A percentile compares a stretch with the other conserved stretches of the same genome.
Conservation (phyloP, 129 eudicot species). For the Helianthus annuus region HanXRQr2.0-SUNRISE NC_035436.2:188032347-188032846, state of each 20-base stretch:
- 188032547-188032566: conserved; percentile 99
- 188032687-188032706: conserved; percentile 90
- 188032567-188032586: conserved; percentile 72
- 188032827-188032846: conserved; percentile 96
- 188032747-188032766: conserved; percentile 99
- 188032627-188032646: not conserved
- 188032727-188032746: conserved; percentile 97
- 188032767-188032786: conserved; percentile 99
- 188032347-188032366: conserved; percentile 99
- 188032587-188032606: conserved; percentile 5
- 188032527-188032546: conserved; percentile 99
- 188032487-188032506: conserved; percentile 99
- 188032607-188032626: conserved; percentile 20
- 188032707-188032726: conserved; percentile 99
- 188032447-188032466: conserved; percentile 98
- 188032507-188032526: conserved; percentile 99
- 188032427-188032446: conserved; percentile 61
- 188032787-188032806: conserved; percentile 99
- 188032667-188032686: conserved; percentile 98
- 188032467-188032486: conserved; percentile 93
- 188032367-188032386: conserved; percentile 52
- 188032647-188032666: conserved; percentile 57
- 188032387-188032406: not conserved
- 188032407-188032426: not conserved
- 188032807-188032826: conserved; percentile 92